phyloP scores from a whole-genome alignment of 23 red algal genomes.

The Chondrus crispus region DNA sequence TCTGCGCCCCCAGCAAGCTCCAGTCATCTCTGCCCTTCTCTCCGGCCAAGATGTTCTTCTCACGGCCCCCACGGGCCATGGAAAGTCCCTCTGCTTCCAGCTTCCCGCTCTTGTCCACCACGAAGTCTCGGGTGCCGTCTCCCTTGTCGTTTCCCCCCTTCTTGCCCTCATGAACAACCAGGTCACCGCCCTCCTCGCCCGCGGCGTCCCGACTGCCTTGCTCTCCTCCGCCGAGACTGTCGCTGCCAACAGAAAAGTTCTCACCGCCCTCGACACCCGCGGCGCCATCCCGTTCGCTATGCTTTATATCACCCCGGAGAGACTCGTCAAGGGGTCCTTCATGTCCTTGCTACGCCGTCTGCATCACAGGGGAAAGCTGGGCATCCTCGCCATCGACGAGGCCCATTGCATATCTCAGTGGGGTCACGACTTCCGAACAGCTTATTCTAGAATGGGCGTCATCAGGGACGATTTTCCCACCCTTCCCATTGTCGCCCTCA shows the following conservation, averaged over 20 bases:
- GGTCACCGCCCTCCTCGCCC: constrained; percentile 47
- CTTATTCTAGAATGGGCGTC: constrained; percentile 62
- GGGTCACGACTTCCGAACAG: constrained; percentile 93
- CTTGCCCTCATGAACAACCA: constrained; percentile 91
- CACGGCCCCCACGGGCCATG: constrained; percentile 56
- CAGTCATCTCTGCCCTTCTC: constrained; percentile 9
- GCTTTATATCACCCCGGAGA: constrained; percentile 89
- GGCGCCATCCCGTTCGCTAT: constrained; percentile 32
- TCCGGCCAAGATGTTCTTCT: constrained; percentile 34
- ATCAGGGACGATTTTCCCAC: constrained; percentile 40
- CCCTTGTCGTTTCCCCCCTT: constrained; percentile 77
- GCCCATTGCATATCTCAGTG: constrained; percentile 89
- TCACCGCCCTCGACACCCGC: constrained; percentile 11
- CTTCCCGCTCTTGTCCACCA: constrained; percentile 63
- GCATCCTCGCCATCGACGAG: constrained; percentile 81
- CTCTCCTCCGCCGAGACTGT: constrained; percentile 51
- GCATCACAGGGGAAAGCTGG: constrained; percentile 25
- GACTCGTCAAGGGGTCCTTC: constrained; percentile 44
- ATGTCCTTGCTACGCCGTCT: constrained; percentile 35
- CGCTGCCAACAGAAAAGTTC: constrained; percentile 1
- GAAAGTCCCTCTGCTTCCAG: constrained; percentile 74
- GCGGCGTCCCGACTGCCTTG: constrained; percentile 45
- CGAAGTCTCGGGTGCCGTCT: not conserved
- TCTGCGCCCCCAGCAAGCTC: constrained; percentile 31
- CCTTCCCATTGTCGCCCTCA: constrained; percentile 85